A percentile compares a stretch with the other conserved stretches of the same genome.
Evolutionary conservation across 2,329 filamentous ascomycete genomes (phyloP).

Genomic region (Cladosporium sp.): DNA sequence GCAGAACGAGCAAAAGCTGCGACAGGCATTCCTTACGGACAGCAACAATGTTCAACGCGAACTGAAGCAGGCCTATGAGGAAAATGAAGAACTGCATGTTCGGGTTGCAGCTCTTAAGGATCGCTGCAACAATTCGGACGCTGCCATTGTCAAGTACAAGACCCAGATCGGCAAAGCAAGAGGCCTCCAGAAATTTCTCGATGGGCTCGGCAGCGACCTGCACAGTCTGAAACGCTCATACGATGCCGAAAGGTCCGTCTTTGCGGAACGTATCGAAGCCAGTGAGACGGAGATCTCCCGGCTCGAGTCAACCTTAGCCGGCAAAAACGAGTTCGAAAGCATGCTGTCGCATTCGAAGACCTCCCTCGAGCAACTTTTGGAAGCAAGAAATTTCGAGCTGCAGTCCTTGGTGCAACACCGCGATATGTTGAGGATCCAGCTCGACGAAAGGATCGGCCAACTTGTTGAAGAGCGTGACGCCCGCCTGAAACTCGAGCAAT

Average conservation of each 20-base stretch:
- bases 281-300: slow-evolving; percentile 9
- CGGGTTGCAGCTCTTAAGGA: slow-evolving; percentile 1
- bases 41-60: background rate
- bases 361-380: slow-evolving; percentile 4
- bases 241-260: background rate
- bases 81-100: background rate
- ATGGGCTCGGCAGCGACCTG: slow-evolving; percentile 3
- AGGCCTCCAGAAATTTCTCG: slow-evolving; percentile 13
- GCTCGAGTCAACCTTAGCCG: background rate
- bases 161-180: slow-evolving; percentile 15
- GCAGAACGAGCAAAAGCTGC: slow-evolving; percentile 6
- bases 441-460: slow-evolving; percentile 13
- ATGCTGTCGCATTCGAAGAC: slow-evolving; percentile 5
- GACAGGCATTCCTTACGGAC: background rate
- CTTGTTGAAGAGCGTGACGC: slow-evolving; percentile 13
- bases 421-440: slow-evolving; percentile 4
- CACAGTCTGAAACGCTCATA: slow-evolving; percentile 11
- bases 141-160: slow-evolving; percentile 6
- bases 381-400: slow-evolving; percentile 8
- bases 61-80: background rate
- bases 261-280: background rate
- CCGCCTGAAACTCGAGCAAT: slow-evolving; percentile 7
- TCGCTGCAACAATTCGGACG: background rate
- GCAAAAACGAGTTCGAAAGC: background rate
- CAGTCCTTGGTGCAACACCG: slow-evolving; percentile 10